A percentile compares a stretch with the other conserved stretches of the same genome.
These are phyloP conservation scores for Aspergillus pseudonomiae DNA, from an alignment of 2,329 filamentous ascomycete species.

Conservation along the genomic window DNA sequence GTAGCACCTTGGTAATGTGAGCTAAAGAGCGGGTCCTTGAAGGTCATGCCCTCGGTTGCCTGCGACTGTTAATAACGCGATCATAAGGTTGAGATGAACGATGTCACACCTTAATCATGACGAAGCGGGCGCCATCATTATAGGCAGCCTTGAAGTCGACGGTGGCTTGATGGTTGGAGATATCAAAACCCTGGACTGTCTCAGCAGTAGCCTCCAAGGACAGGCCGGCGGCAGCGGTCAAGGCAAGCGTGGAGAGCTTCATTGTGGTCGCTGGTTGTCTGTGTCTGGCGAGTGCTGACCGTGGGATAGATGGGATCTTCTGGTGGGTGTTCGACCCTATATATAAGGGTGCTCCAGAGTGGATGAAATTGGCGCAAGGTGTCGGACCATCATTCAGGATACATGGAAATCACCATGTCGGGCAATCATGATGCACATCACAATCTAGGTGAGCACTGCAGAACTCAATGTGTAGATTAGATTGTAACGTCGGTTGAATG, in stretches of 20 bases:
- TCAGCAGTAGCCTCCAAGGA: slow-evolving; percentile 1
- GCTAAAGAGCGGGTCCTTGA: slow-evolving; percentile 50
- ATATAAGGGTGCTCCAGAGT: neutral
- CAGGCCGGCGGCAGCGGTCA: slow-evolving; percentile 1
- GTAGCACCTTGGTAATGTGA: slow-evolving; percentile 55
- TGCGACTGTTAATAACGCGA: slow-evolving; percentile 24
- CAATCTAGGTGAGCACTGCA: neutral
- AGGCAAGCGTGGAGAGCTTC: slow-evolving; percentile 8
- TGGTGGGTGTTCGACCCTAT: neutral
- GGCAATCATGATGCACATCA: neutral
- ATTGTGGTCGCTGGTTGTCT: slow-evolving; percentile 2
- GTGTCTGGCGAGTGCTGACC: neutral
- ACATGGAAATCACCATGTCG: neutral
- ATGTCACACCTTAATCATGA: slow-evolving; percentile 13
- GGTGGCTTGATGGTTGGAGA: slow-evolving; percentile 16
- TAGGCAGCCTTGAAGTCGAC: slow-evolving; percentile 16
- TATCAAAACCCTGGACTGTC: slow-evolving; percentile 17
- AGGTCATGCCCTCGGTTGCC: slow-evolving; percentile 56
- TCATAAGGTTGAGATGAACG: too few relatives aligned
- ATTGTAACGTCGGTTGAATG: neutral
- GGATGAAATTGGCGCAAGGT: neutral
- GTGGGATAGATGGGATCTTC: neutral
- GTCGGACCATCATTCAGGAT: neutral
- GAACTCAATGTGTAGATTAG: neutral
- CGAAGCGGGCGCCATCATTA: slow-evolving; percentile 15